A percentile compares a stretch with the other conserved stretches of the same genome.
phyloP scores from a whole-genome alignment of 2,329 filamentous ascomycete species.

The Ophiosphaerella herpotricha region DNA sequence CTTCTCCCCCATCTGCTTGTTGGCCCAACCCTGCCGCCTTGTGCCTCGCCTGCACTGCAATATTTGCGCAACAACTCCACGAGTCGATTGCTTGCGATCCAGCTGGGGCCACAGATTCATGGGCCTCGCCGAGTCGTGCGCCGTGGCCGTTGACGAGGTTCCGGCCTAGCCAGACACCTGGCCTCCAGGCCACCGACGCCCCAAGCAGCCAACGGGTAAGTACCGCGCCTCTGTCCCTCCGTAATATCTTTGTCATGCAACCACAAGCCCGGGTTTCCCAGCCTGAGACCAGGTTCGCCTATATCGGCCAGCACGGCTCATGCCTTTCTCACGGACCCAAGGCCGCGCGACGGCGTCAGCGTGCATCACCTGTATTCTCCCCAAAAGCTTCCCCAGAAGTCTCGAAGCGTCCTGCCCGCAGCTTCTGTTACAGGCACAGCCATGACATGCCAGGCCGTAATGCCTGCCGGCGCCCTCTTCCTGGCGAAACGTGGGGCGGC shows the following conservation, averaged over 20 bases:
- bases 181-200: too few relatives aligned
- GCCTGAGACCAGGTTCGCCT: background rate
- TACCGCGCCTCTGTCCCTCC: background rate
- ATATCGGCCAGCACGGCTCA: background rate
- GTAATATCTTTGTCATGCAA: background rate
- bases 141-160: background rate
- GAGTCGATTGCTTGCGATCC: too few relatives aligned
- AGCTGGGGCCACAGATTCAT: too few relatives aligned
- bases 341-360: slow-evolving; percentile 12
- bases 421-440: background rate
- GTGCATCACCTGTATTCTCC: slow-evolving; percentile 10
- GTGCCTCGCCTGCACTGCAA: background rate
- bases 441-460: background rate
- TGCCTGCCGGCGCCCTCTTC: slow-evolving; percentile 3
- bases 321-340: background rate
- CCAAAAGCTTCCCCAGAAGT: slow-evolving; percentile 27
- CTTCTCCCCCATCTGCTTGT: background rate
- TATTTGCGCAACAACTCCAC: background rate
- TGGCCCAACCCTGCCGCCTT: background rate
- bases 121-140: too few relatives aligned
- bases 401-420: slow-evolving; percentile 29
- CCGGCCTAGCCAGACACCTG: background rate
- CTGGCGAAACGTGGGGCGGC: slow-evolving; percentile 17
- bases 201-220: too few relatives aligned
- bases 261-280: background rate